Evolutionary conservation across 805 yeast genomes (phyloP), one percentile per base, ranked within the genome.

Genomic region (Schizosaccharomyces octosporus): DNA sequence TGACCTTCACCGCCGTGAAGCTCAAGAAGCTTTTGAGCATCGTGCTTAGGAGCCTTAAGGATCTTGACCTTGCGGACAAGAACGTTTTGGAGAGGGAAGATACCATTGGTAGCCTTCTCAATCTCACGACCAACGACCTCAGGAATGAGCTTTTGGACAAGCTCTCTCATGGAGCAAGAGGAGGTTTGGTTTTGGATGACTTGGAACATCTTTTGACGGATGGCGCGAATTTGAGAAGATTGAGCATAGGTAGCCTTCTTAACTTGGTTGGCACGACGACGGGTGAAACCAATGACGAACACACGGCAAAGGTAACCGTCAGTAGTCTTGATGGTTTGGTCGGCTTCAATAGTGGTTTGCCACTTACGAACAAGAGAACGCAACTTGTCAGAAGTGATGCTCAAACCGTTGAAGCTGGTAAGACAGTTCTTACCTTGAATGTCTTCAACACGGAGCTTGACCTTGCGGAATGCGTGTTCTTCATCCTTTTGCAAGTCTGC

Each of bases 381-480:
- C 75, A 90, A 81, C 82, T 90, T 90, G 81, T 89, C 97, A 68
- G 95, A 81, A 73, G 97, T 89, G 84, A 90, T 89, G 81, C 88
- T 95, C 78, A 90, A 78, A 73, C 97, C 97, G 82, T 89, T 97
- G 94, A 89, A 90, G 94, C 90, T 90, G 81, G 97, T 89, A 76
- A 89, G 82, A 74, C 89, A 82, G 84, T 89, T 88, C 81, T 87
- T 87, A 80, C 97, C 97, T 81, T 90, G 96, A 71, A 89, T 95
- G 80, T 90, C 97, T 73, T 89, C 97, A 71, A 90, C 95, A 81
- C 97, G 88, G 79, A 90, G 86, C 79, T 85, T 87, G 75, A 90
- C 80, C 81, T 90, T 88, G 83, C 95, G 90, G 87, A 84, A 85
- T 67, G 97, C 83, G 83, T 89, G 95, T 80, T 90, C 97, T 81